Evolutionary conservation across 2,329 filamentous ascomycete genomes (phyloP).

Genomic region (Fusarium brevicatenulatum): DNA sequence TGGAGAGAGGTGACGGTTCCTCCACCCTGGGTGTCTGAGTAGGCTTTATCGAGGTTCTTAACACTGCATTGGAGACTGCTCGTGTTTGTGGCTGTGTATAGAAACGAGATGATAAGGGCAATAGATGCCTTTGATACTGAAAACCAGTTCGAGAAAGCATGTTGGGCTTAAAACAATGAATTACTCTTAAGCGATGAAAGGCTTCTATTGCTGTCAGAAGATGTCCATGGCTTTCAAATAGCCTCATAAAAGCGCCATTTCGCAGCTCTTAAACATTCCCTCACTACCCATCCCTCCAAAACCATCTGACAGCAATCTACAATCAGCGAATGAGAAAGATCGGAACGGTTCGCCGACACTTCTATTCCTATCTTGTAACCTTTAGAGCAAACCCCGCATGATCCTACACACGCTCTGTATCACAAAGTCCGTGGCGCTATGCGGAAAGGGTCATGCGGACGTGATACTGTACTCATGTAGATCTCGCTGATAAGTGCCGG

Average conservation of each 20-base stretch:
- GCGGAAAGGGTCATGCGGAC: slow-evolving; percentile 26
- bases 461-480: slow-evolving; percentile 18
- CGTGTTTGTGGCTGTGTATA: no score
- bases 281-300: not conserved
- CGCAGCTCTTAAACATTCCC: not conserved
- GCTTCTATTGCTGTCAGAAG: fast-evolving
- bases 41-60: slow-evolving; percentile 14
- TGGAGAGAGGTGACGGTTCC: slow-evolving; percentile 22
- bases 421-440: slow-evolving; percentile 11
- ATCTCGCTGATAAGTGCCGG: slow-evolving; percentile 5
- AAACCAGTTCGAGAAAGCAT: slow-evolving; percentile 10
- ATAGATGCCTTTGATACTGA: not conserved
- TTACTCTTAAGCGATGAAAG: no score
- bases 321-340: not conserved
- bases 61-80: not conserved
- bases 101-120: no score
- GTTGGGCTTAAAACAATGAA: not conserved
- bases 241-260: not conserved
- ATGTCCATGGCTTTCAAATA: not conserved
- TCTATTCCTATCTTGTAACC: slow-evolving; percentile 12
- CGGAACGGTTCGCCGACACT: slow-evolving; percentile 12
- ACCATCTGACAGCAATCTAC: not conserved
- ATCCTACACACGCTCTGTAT: not conserved
- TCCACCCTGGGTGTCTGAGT: not conserved
- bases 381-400: not conserved